Base-by-base conservation (phyloP, 1,284 basidiomycete species). In the Ustilago crameri region DNA sequence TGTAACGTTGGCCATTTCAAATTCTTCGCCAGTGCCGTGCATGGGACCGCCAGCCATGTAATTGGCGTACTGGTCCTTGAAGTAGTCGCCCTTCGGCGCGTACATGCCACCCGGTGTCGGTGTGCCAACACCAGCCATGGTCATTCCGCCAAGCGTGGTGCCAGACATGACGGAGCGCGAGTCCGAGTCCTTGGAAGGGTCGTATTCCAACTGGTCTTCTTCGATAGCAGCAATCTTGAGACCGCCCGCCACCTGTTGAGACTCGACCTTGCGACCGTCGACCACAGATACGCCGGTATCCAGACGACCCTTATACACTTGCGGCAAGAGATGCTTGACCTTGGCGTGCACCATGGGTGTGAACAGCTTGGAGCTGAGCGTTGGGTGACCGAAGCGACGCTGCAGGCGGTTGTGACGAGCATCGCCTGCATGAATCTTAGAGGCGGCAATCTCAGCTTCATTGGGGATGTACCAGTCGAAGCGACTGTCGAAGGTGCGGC, bases 381-480 rank as follows among this genome's bases (percentile, higher is more conserved):
- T 71, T 1, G 80, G 80, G 40, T 83, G 79, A n/a, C 81, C 81
- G 56, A 83, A 83, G 26, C 81, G 79, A 10, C 79, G 71, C 58
- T 75, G 75, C 23, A 83, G 61, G 30, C 75, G 76, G 50, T 81
- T 64, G 57, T 78, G 71, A 20, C 76, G 69, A 8, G 71, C 67
- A 51, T 81, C 79, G 22, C 76, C 70, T 8, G 56, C 65, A 53
- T 81, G 79, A 5, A 74, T 64, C 48, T 70, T 66, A 48, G 58
- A 54, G 18, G 56, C 52, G 2, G 79, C 71, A 5, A 80, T 59
- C 45, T 82, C 81, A 45, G 69, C 58, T 27, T 77, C 63, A 32
- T 73, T 63, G 27, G 81, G 81, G 20, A 78, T 75, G 62, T 82
- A 82, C 81, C 81, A 83, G 34, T 74, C 69, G 56, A 78, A 82